Conservation (phyloP, 2,329 filamentous ascomycete genomes). For the Cadophora gregata region DNA sequence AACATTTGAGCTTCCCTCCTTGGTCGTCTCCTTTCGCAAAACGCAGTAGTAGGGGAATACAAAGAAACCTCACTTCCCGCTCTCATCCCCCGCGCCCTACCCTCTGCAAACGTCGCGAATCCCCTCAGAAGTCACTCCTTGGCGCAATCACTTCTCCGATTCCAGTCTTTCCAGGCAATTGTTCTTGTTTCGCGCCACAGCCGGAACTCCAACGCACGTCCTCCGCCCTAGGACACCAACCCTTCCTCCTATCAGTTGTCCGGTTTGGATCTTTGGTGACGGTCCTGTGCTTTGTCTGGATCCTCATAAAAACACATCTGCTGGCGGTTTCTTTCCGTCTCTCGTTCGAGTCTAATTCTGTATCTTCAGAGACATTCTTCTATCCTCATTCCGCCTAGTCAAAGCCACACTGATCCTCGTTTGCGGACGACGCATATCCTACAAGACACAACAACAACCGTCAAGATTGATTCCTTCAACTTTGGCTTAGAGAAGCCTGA, state of each 20-base stretch:
- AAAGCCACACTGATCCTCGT: slow-evolving; percentile 25
- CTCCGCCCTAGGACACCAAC: slow-evolving; percentile 14
- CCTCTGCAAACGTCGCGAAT: slow-evolving; percentile 4
- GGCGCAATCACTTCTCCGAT: slow-evolving; percentile 4
- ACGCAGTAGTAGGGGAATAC: slow-evolving; percentile 11
- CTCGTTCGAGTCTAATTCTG: slow-evolving; percentile 4
- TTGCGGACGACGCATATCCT: slow-evolving; percentile 17
- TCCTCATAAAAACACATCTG: slow-evolving; percentile 4
- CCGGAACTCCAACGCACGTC: slow-evolving; percentile 22
- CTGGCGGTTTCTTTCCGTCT: slow-evolving; percentile 16
- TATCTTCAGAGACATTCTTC: slow-evolving; percentile 26
- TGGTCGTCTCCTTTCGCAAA: slow-evolving; percentile 7
- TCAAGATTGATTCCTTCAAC: slow-evolving; percentile 18
- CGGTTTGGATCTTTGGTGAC: slow-evolving; percentile 12
- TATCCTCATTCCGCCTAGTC: slow-evolving; percentile 24
- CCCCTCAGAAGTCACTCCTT: neutral
- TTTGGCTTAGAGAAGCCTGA: slow-evolving; percentile 27
- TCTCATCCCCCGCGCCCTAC: slow-evolving; percentile 3
- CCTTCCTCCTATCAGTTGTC: slow-evolving; percentile 23
- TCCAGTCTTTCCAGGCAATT: slow-evolving; percentile 19
- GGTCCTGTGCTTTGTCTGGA: slow-evolving; percentile 21
- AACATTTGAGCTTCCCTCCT: slow-evolving; percentile 8
- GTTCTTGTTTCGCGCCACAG: slow-evolving; percentile 13
- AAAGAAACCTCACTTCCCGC: slow-evolving; percentile 6
- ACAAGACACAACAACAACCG: slow-evolving; percentile 4